A percentile compares a stretch with the other conserved stretches of the same genome.
Conservation (phyloP, 345 rosid species). For the Hibiscus mutabilis region DNA sequence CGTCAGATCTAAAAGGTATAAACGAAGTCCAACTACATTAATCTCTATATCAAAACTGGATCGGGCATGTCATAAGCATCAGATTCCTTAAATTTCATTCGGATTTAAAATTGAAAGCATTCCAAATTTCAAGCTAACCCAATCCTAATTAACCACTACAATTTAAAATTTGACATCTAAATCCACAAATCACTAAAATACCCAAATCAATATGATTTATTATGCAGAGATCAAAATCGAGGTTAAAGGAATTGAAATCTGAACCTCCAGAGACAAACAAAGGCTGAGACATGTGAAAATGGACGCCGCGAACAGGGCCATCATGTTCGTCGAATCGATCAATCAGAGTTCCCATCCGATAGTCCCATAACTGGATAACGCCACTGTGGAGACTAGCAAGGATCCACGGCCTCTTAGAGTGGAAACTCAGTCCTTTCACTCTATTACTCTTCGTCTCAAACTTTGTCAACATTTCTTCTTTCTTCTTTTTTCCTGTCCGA, state of each 20-base stretch:
- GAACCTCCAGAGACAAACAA: slow-evolving; percentile 91
- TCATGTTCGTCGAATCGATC: slow-evolving; percentile 96
- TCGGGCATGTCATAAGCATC: background rate
- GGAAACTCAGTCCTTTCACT: slow-evolving; percentile 95
- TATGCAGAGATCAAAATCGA: background rate
- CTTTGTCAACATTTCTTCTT: slow-evolving; percentile 86
- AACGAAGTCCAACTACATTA: background rate
- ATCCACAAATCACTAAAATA: background rate
- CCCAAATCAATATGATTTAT: background rate
- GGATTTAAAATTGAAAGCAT: background rate
- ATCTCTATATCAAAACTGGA: background rate
- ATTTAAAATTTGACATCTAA: background rate
- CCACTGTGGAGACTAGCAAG: slow-evolving; percentile 98
- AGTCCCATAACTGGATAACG: slow-evolving; percentile 99
- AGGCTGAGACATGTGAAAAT: slow-evolving; percentile 89
- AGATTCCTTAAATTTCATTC: background rate
- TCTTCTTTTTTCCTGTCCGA: slow-evolving; percentile 22
- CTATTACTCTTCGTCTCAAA: slow-evolving; percentile 97
- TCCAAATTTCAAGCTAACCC: background rate
- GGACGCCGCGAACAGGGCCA: slow-evolving; percentile 98
- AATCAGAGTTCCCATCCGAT: slow-evolving; percentile 91
- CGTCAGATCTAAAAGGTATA: background rate
- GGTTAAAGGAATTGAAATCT: background rate
- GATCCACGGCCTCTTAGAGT: slow-evolving; percentile 94
- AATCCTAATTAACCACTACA: background rate